A percentile compares a stretch with the other conserved stretches of the same genome.
Conservation (phyloP, 2,329 filamentous ascomycete genomes). For the Rhytidhysteron rufulum region DNA sequence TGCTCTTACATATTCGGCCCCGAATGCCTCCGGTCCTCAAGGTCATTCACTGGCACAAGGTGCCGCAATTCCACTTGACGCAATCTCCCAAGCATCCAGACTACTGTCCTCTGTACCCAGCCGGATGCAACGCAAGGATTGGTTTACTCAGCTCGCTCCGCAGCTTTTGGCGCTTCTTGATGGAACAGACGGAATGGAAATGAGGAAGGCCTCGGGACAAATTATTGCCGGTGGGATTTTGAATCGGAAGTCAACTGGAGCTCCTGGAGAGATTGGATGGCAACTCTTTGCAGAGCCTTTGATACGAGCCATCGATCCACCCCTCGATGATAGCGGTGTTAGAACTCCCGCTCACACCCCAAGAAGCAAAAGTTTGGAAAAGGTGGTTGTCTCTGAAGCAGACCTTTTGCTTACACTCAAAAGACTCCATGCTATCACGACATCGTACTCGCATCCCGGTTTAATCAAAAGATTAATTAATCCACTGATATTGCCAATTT, state of each 20-base stretch:
- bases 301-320: slow-evolving; percentile 47
- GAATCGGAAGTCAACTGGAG: slow-evolving; percentile 60
- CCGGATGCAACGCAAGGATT: slow-evolving; percentile 51
- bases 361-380: slow-evolving; percentile 46
- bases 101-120: slow-evolving; percentile 59
- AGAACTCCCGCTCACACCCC: slow-evolving; percentile 21
- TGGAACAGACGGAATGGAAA: slow-evolving; percentile 54
- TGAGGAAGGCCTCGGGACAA: slow-evolving; percentile 57
- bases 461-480: slow-evolving; percentile 59
- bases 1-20: slow-evolving; percentile 60
- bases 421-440: slow-evolving; percentile 54
- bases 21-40: slow-evolving; percentile 40
- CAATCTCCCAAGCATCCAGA: slow-evolving; percentile 59
- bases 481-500: slow-evolving; percentile 59
- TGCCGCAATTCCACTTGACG: slow-evolving; percentile 65
- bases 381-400: slow-evolving; percentile 45
- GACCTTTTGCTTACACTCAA: slow-evolving; percentile 51
- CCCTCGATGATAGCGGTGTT: background rate
- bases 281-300: slow-evolving; percentile 58
- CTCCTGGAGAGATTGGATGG: slow-evolving; percentile 61
- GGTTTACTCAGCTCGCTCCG: slow-evolving; percentile 58
- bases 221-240: slow-evolving; percentile 65
- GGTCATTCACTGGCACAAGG: slow-evolving; percentile 40
- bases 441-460: slow-evolving; percentile 64
- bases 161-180: slow-evolving; percentile 62